A percentile compares a stretch with the other conserved stretches of the same genome.
phyloP scores from a whole-genome alignment of 768 basidiomycete genomes.

The Tylopilus rubrobrunneus region DNA sequence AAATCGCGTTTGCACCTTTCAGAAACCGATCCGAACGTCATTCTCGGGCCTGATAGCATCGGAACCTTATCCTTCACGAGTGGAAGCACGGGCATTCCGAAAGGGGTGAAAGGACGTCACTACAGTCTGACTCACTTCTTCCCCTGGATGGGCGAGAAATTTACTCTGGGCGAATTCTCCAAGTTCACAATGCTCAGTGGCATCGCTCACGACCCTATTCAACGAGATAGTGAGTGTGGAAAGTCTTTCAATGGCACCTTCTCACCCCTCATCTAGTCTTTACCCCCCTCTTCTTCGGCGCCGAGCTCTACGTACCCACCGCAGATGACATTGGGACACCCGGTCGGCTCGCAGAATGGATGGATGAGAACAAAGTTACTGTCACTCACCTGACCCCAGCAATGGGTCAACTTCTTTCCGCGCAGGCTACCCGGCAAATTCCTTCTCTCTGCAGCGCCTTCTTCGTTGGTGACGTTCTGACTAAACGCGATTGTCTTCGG shows the following conservation, averaged over 20 bases:
- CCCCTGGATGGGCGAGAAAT: slow-evolving; percentile 96
- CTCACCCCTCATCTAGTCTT: slow-evolving; percentile 61
- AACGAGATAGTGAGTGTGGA: slow-evolving; percentile 84
- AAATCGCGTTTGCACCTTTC: slow-evolving; percentile 48
- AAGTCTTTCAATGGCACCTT: neutral
- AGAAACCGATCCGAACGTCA: slow-evolving; percentile 72
- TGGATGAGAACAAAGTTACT: slow-evolving; percentile 86
- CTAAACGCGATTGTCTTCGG: slow-evolving; percentile 95
- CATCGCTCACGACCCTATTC: slow-evolving; percentile 98
- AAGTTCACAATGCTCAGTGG: slow-evolving; percentile 99
- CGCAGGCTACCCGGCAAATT: slow-evolving; percentile 78
- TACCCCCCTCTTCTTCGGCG: slow-evolving; percentile 96
- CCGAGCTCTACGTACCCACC: slow-evolving; percentile 92
- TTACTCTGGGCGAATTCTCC: slow-evolving; percentile 66
- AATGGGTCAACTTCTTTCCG: slow-evolving; percentile 97
- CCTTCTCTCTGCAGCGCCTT: slow-evolving; percentile 87
- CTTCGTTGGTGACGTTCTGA: slow-evolving; percentile 98
- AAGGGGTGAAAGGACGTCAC: slow-evolving; percentile 95
- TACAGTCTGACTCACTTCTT: slow-evolving; percentile 98
- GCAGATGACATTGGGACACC: slow-evolving; percentile 96
- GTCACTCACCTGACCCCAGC: slow-evolving; percentile 98
- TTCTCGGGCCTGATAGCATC: slow-evolving; percentile 90
- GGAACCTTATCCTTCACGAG: slow-evolving; percentile 96
- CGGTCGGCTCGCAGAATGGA: slow-evolving; percentile 96
- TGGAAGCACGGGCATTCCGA: slow-evolving; percentile 96